Conservation (phyloP, 768 basidiomycete genomes). For the Paxillus rubicundulus region DNA sequence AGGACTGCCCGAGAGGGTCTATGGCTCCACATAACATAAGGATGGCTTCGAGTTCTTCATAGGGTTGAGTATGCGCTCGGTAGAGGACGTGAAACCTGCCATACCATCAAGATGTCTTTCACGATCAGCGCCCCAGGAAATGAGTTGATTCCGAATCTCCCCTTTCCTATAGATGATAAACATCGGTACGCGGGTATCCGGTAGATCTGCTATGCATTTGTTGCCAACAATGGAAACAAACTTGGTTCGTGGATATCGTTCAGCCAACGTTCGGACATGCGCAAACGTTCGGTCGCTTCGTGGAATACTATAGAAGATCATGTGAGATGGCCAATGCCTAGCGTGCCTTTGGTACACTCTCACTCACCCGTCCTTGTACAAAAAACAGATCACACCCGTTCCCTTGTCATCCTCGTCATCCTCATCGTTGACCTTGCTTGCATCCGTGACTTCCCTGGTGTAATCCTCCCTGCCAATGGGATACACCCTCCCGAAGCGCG, state of each 20-base stretch:
- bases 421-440: conserved; percentile 67
- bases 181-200: conserved; percentile 88
- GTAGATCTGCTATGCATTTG: conserved; percentile 95
- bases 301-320: conserved; percentile 55
- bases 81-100: conserved; percentile 9
- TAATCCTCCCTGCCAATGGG: conserved; percentile 94
- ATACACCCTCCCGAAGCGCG: conserved; percentile 79
- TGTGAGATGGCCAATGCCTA: neutral
- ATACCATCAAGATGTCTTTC: conserved; percentile 78
- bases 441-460: conserved; percentile 92
- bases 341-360: neutral
- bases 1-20: conserved; percentile 51
- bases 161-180: conserved; percentile 90
- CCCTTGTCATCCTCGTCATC: conserved; percentile 68
- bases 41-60: conserved; percentile 66
- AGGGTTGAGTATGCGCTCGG: conserved; percentile 7
- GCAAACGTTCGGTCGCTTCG: conserved; percentile 73
- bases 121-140: conserved; percentile 79
- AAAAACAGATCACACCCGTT: conserved; percentile 89
- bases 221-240: conserved; percentile 94
- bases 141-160: conserved; percentile 82
- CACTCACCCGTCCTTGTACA: conserved; percentile 93
- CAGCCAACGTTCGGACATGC: conserved; percentile 70
- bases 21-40: conserved; percentile 65
- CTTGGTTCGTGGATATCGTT: conserved; percentile 86